A percentile compares a stretch with the other conserved stretches of the same genome.
Conservation (phyloP, 495 filamentous ascomycete species). For the Lasiosphaeria ovina region DNA sequence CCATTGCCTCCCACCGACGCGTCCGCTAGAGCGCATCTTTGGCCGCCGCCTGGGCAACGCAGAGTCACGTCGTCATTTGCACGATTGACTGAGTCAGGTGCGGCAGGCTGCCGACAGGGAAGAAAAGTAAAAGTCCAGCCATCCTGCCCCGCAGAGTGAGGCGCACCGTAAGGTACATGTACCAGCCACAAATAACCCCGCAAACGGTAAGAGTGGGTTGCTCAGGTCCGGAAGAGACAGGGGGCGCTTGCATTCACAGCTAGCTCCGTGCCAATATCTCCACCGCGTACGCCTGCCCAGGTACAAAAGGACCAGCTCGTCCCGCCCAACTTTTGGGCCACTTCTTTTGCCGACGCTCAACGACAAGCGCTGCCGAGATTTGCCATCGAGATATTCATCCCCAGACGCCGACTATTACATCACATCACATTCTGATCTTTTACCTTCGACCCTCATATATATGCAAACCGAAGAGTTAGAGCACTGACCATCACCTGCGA, state of each 20-base stretch:
- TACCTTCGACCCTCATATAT: too few relatives aligned
- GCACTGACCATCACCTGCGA: too few relatives aligned
- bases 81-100: background rate
- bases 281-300: slow-evolving; percentile 7
- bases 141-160: background rate
- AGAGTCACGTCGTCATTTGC: too few relatives aligned
- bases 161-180: slow-evolving; percentile 11
- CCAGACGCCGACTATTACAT: slow-evolving; percentile 11
- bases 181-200: slow-evolving; percentile 33
- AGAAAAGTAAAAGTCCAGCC: too few relatives aligned
- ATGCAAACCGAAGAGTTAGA: too few relatives aligned
- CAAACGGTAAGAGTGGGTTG: slow-evolving; percentile 17
- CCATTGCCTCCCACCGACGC: too few relatives aligned
- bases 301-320: slow-evolving; percentile 31
- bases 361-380: slow-evolving; percentile 6
- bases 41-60: too few relatives aligned
- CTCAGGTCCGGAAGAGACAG: background rate
- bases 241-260: background rate
- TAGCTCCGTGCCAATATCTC: background rate
- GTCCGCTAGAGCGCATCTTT: too few relatives aligned
- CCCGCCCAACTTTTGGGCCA: slow-evolving; percentile 24
- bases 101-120: background rate
- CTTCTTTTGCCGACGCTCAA: slow-evolving; percentile 11
- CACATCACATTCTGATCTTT: background rate
- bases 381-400: background rate